Base-by-base conservation (phyloP, 2,329 filamentous ascomycete species). In the Emergomyces orientalis region DNA sequence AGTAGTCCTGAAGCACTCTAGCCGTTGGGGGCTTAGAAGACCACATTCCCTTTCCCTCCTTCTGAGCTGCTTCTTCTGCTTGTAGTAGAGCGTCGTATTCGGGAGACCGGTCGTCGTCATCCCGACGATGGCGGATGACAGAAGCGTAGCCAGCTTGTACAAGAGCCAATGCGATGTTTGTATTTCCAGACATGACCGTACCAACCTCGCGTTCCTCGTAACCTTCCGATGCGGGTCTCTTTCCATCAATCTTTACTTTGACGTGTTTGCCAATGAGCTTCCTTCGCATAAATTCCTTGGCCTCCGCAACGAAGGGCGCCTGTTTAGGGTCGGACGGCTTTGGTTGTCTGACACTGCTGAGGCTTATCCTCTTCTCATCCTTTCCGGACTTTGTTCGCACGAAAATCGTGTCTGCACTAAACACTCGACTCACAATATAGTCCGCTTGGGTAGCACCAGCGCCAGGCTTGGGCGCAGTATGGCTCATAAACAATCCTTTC, bases 141-240 rank as follows among this genome's bases (percentile, higher is more conserved):
- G 92, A 93, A 30, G 88, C 90, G 80, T 92, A 96, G 37, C 94
- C 94, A 67, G 89, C 90, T 77, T 97, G 90, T n/a, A 97, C 91
- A 47, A 97, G 81, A 60, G 84, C 75, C 47, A 97, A 78, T 65
- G 88, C 91, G 66, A 97, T 81, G 73, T 97, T 97, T 78, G 92
- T 94, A 76, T 88, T 88, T 73, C 89, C 90, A 60, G 88, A 82
- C 0, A 86, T 87, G 54, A 99, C 84, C 0, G 93, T 97, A 51
- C 90, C 93, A 71, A 99, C 94, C 68, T 99, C 94, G 62, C 91
- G 89, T 71, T 94, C 92, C 71, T 97, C 93, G 68, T 92, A 99
- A 11, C 90, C 92, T 66, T 96, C 93, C 1, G 83, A 88, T 1
- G 91, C 91, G 52, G 93, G 88, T 77, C 94, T 92, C 75, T 90